phyloP scores from a whole-genome alignment of 306 rosid species.

The Castanea crenata region DNA sequence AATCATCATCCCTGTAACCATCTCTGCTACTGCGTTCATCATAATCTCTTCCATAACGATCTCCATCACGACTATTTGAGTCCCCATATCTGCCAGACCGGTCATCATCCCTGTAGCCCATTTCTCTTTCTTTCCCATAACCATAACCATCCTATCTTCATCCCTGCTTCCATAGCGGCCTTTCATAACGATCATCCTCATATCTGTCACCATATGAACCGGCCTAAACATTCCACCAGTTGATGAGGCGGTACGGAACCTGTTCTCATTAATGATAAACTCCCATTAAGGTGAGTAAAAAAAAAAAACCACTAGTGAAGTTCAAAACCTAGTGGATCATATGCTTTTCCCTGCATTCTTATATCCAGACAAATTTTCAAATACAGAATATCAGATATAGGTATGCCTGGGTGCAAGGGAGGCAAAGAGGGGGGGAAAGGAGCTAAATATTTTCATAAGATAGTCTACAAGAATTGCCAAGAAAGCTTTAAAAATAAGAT shows the following conservation, averaged over 20 bases:
- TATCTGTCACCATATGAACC: conserved; percentile 68
- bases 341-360: neutral
- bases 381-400: neutral
- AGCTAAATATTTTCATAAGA: neutral
- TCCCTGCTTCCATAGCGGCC: conserved; percentile 54
- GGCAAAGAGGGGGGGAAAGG: neutral
- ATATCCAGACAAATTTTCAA: neutral
- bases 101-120: conserved; percentile 79
- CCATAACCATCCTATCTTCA: conserved; percentile 69
- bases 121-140: conserved; percentile 82
- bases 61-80: conserved; percentile 71
- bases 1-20: conserved; percentile 75
- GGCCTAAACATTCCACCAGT: conserved; percentile 79
- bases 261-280: conserved; percentile 21
- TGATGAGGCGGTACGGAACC: conserved; percentile 66
- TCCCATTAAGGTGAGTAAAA: neutral
- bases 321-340: neutral
- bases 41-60: conserved; percentile 74
- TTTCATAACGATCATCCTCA: conserved; percentile 76
- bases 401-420: neutral
- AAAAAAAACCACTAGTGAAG: neutral
- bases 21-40: conserved; percentile 72
- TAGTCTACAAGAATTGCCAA: neutral
- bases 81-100: conserved; percentile 48
- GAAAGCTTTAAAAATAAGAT: neutral